phyloP scores from a whole-genome alignment of 164 flowering plant species.

The Akebia trifoliata region DNA sequence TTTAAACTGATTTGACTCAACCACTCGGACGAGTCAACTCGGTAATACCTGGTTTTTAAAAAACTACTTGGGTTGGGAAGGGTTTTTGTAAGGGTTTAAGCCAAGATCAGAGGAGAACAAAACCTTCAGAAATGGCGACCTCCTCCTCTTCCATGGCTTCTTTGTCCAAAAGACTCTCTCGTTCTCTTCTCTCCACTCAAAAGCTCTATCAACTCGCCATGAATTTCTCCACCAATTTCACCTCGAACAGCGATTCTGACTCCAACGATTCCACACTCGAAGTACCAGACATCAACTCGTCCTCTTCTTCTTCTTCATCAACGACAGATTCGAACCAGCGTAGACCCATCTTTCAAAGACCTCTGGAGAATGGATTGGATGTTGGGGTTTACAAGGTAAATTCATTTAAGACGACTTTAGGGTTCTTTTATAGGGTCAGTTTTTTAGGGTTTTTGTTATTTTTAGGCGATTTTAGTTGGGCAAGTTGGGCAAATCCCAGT shows the following conservation, averaged over 20 bases:
- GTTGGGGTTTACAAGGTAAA: slow-evolving; percentile 75
- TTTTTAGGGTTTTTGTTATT: too few species aligned
- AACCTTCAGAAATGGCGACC: slow-evolving; percentile 2
- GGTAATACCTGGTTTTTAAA: too few species aligned
- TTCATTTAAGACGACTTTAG: not conserved
- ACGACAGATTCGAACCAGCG: slow-evolving; percentile 10
- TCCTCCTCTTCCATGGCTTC: slow-evolving; percentile 9
- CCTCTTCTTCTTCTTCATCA: slow-evolving; percentile 15
- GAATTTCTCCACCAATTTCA: slow-evolving; percentile 24
- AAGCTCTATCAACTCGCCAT: slow-evolving; percentile 19
- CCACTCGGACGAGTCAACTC: too few species aligned
- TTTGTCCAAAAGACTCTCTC: slow-evolving; percentile 34
- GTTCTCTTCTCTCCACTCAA: slow-evolving; percentile 28
- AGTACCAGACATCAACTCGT: slow-evolving; percentile 4
- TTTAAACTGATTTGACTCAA: too few species aligned
- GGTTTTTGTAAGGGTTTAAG: too few species aligned
- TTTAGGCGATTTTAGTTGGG: slow-evolving; percentile 86
- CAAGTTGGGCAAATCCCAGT: slow-evolving; percentile 76
- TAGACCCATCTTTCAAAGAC: slow-evolving; percentile 21
- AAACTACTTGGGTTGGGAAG: too few species aligned
- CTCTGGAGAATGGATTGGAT: slow-evolving; percentile 69
- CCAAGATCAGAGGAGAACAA: not conserved
- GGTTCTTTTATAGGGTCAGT: slow-evolving; percentile 6
- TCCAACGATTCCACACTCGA: slow-evolving; percentile 16
- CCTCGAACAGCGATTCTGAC: slow-evolving; percentile 11